These are phyloP conservation scores for Mycena albidolilacea DNA, from an alignment of 768 basidiomycete genomes.

Conservation along the genomic window DNA sequence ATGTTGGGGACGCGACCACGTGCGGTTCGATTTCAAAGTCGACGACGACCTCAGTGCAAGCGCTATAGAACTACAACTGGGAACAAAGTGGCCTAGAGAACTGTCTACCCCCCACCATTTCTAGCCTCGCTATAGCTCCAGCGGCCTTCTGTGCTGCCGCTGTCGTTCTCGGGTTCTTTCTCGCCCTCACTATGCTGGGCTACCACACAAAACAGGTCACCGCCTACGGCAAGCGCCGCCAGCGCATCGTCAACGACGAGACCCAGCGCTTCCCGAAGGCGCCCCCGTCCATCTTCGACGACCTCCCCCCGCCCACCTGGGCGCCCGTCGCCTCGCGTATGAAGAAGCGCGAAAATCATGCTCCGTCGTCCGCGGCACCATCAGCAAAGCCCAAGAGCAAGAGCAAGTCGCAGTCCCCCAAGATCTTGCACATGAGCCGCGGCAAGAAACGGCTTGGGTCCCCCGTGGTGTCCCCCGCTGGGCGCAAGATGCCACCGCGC, in stretches of 20 bases:
- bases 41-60: not conserved
- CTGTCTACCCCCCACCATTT: constrained; percentile 23
- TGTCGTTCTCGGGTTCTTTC: constrained; percentile 35
- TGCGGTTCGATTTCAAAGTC: not conserved
- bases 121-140: constrained; percentile 33
- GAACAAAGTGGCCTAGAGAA: not conserved
- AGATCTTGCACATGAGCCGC: constrained; percentile 55
- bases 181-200: constrained; percentile 63
- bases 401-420: constrained; percentile 52
- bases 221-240: constrained; percentile 74
- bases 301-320: constrained; percentile 54
- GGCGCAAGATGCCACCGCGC: constrained; percentile 46
- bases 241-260: constrained; percentile 70
- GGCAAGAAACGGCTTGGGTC: constrained; percentile 54
- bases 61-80: not conserved
- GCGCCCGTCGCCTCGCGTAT: constrained; percentile 60
- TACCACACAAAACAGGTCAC: constrained; percentile 76
- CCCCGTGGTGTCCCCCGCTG: constrained; percentile 50
- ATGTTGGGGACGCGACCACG: constrained; percentile 1
- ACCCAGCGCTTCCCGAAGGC: constrained; percentile 49
- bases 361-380: not conserved
- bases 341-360: constrained; percentile 62
- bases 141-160: constrained; percentile 41
- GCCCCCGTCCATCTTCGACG: constrained; percentile 59
- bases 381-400: constrained; percentile 48